Evolutionary conservation across 2,329 filamentous ascomycete species (phyloP).

Genomic region (Phialophora macrospora): DNA sequence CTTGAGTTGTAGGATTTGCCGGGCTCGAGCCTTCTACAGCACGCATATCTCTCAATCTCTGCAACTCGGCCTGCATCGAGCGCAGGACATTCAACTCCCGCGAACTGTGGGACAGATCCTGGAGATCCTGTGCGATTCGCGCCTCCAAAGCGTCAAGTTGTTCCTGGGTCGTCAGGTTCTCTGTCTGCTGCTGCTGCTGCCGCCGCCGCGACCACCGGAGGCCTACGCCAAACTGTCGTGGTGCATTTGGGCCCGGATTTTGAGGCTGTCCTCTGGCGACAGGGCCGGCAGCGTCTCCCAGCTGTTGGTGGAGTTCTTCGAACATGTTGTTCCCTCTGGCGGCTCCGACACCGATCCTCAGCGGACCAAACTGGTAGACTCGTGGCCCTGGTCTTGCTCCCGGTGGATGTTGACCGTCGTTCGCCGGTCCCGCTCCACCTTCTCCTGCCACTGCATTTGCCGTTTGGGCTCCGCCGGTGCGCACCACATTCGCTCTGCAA

Average conservation of each 20-base stretch:
- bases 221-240: constrained; percentile 49
- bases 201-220: constrained; percentile 44
- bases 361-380: constrained; percentile 73
- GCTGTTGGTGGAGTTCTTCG: constrained; percentile 68
- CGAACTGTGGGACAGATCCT: constrained; percentile 65
- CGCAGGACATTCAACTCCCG: constrained; percentile 72
- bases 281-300: constrained; percentile 58
- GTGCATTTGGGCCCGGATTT: constrained; percentile 43
- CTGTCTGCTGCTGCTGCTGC: constrained; percentile 30
- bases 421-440: constrained; percentile 36
- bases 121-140: constrained; percentile 70
- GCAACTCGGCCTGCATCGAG: constrained; percentile 69
- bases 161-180: constrained; percentile 41
- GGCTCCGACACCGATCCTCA: constrained; percentile 71
- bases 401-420: constrained; percentile 39
- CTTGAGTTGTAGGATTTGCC: constrained; percentile 26
- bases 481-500: constrained; percentile 79
- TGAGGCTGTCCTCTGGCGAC: constrained; percentile 45
- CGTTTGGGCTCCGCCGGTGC: constrained; percentile 38
- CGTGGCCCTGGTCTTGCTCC: constrained; percentile 56
- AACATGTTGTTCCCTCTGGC: constrained; percentile 63
- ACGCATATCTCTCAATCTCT: constrained; percentile 64
- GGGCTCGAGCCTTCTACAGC: constrained; percentile 19
- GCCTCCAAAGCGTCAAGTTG: constrained; percentile 71
- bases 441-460: constrained; percentile 39